These are phyloP conservation scores for Pyrenophora tritici-repentis DNA, from an alignment of 2,329 filamentous ascomycete species.

Conservation along the genomic window DNA sequence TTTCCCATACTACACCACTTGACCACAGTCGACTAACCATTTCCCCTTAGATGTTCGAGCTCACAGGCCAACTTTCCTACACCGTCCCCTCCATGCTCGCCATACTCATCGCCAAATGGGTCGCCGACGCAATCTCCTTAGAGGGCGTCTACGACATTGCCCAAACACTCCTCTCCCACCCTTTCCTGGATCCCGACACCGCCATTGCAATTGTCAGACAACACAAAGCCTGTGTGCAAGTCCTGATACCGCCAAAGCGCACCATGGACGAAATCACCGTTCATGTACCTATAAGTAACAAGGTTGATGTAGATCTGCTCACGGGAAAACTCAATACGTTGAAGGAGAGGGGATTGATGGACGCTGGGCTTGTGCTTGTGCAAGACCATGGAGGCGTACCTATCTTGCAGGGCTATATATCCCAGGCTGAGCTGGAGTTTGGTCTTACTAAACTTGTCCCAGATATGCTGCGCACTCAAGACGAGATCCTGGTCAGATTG, in stretches of 20 bases:
- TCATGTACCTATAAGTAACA: slow-evolving; percentile 51
- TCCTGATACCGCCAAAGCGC: slow-evolving; percentile 57
- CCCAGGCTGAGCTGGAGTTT: slow-evolving; percentile 60
- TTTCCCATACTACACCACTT: neutral
- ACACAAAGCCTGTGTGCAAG: slow-evolving; percentile 47
- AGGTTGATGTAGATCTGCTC: slow-evolving; percentile 51
- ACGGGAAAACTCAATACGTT: slow-evolving; percentile 55
- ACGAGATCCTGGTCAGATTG: slow-evolving; percentile 45
- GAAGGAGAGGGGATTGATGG: slow-evolving; percentile 58
- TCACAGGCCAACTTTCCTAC: slow-evolving; percentile 52
- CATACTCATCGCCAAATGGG: slow-evolving; percentile 64
- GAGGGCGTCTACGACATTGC: slow-evolving; percentile 65
- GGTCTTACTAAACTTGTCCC: slow-evolving; percentile 48
- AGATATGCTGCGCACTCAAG: neutral
- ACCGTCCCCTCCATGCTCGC: slow-evolving; percentile 64
- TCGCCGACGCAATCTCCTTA: slow-evolving; percentile 58
- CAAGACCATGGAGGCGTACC: slow-evolving; percentile 37
- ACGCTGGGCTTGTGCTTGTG: slow-evolving; percentile 62
- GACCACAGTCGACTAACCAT: slow-evolving; percentile 54
- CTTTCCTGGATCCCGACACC: slow-evolving; percentile 61
- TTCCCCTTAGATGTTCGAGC: too few relatives aligned
- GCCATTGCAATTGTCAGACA: slow-evolving; percentile 52
- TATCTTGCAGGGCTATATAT: slow-evolving; percentile 61
- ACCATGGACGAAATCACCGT: slow-evolving; percentile 64
- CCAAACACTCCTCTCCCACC: slow-evolving; percentile 63